Conservation (phyloP, 2,329 filamentous ascomycete species). For the Colletotrichum destructivum region DNA sequence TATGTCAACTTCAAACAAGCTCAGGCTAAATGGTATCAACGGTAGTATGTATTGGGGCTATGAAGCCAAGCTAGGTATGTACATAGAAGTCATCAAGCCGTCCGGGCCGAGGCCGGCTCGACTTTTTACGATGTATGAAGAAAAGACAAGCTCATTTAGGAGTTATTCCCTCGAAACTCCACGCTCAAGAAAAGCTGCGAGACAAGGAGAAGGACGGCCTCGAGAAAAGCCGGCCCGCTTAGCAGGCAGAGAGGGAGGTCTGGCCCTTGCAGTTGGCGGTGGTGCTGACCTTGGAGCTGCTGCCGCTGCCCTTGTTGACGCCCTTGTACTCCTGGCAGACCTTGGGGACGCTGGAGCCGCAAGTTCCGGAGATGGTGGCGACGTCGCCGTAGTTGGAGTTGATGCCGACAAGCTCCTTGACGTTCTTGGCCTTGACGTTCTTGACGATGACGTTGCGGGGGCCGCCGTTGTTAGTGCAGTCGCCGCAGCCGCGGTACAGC, state of each 20-base stretch:
- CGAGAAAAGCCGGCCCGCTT: not conserved
- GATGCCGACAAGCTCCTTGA: constrained; percentile 57
- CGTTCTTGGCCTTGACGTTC: constrained; percentile 40
- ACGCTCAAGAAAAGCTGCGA: constrained; percentile 7
- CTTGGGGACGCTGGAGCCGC: constrained; percentile 41
- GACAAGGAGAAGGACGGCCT: not conserved
- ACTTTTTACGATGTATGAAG: constrained; percentile 13
- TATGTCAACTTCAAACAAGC: not conserved
- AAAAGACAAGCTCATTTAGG: constrained; percentile 21
- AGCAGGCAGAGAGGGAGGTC: constrained; percentile 38
- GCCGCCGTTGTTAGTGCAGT: constrained; percentile 52
- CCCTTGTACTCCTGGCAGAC: constrained; percentile 45
- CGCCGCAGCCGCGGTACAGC: constrained; percentile 60
- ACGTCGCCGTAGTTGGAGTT: constrained; percentile 56
- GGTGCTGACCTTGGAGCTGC: constrained; percentile 42
- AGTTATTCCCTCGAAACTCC: constrained; percentile 1
- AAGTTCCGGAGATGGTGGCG: constrained; percentile 44
- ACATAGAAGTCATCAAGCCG: constrained; percentile 26
- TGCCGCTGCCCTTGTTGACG: constrained; percentile 36
- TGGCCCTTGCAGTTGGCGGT: constrained; percentile 43
- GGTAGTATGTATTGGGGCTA: constrained; percentile 20
- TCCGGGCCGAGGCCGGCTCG: not conserved
- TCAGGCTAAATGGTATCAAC: not conserved
- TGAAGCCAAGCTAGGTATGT: constrained; percentile 32
- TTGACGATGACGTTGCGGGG: constrained; percentile 41